Conservation (phyloP, 2,329 filamentous ascomycete genomes). For the Chrysoporthe deuterocubensis region DNA sequence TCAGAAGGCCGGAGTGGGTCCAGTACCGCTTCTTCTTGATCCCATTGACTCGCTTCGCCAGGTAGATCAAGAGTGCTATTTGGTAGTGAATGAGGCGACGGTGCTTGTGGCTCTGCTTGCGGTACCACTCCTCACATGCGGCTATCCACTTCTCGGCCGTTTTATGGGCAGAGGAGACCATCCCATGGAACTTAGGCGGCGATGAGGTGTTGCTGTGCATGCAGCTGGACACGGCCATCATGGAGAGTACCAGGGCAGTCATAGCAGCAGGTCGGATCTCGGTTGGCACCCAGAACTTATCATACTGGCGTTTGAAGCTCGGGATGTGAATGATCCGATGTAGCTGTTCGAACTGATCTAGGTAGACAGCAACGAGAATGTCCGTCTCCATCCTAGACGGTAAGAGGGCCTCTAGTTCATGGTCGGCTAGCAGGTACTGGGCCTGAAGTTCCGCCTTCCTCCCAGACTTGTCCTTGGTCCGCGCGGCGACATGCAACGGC, state of each 20-base stretch:
- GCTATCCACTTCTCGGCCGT: constrained; percentile 61
- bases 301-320: constrained; percentile 60
- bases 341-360: constrained; percentile 60
- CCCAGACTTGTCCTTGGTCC: constrained; percentile 58
- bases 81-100: constrained; percentile 64
- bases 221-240: constrained; percentile 63
- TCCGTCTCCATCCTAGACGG: constrained; percentile 54
- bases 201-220: constrained; percentile 52
- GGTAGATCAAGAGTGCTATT: constrained; percentile 61
- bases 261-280: constrained; percentile 55
- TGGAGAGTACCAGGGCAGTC: constrained; percentile 61
- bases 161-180: constrained; percentile 60
- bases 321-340: constrained; percentile 63
- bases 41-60: constrained; percentile 64
- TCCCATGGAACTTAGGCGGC: constrained; percentile 58
- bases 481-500: constrained; percentile 58
- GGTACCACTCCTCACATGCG: constrained; percentile 58
- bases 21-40: constrained; percentile 69
- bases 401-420: constrained; percentile 54
- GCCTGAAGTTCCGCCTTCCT: constrained; percentile 57
- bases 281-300: constrained; percentile 56
- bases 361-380: constrained; percentile 53
- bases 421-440: constrained; percentile 52
- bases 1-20: constrained; percentile 59
- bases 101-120: constrained; percentile 63